A percentile compares a stretch with the other conserved stretches of the same genome.
These are phyloP conservation scores for Talaromyces piceae DNA, from an alignment of 2,329 filamentous ascomycete species.

Conservation along the genomic window DNA sequence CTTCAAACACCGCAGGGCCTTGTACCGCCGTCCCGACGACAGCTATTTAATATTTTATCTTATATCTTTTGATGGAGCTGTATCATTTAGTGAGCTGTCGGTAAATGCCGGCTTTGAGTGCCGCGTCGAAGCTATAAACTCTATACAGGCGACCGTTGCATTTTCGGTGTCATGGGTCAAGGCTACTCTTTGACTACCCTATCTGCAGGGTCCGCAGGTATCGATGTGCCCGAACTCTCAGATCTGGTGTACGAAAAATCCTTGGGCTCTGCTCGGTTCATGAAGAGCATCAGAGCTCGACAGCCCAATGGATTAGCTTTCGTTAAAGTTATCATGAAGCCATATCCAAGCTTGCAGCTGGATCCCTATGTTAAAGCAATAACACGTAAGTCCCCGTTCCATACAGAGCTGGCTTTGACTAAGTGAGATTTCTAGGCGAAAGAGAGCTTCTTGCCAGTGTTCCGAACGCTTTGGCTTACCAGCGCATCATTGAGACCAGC, in stretches of 20 bases:
- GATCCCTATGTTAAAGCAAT: constrained; percentile 71
- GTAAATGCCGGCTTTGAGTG: not conserved
- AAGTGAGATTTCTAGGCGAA: constrained; percentile 52
- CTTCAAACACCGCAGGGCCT: not conserved
- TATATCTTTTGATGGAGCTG: not conserved
- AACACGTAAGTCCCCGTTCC: constrained; percentile 49
- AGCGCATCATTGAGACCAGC: constrained; percentile 83
- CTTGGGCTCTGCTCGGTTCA: constrained; percentile 84
- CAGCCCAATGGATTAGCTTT: constrained; percentile 87
- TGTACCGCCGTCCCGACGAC: not conserved
- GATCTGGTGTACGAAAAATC: constrained; percentile 90
- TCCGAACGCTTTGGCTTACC: constrained; percentile 84
- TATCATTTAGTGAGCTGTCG: not conserved
- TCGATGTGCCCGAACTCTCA: constrained; percentile 85
- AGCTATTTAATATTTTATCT: not conserved
- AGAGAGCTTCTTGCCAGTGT: constrained; percentile 70
- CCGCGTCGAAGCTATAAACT: not conserved
- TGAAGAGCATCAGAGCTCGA: constrained; percentile 89
- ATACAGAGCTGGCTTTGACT: constrained; percentile 12
- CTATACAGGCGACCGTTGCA: constrained; percentile 1
- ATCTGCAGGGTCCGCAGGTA: constrained; percentile 82
- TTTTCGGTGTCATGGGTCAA: constrained; percentile 66
- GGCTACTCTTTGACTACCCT: constrained; percentile 90
- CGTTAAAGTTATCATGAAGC: constrained; percentile 92
- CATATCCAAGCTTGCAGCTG: constrained; percentile 73